Evolutionary conservation across 2,329 filamentous ascomycete genomes (phyloP).

Genomic region (Epichloe hybrida): DNA sequence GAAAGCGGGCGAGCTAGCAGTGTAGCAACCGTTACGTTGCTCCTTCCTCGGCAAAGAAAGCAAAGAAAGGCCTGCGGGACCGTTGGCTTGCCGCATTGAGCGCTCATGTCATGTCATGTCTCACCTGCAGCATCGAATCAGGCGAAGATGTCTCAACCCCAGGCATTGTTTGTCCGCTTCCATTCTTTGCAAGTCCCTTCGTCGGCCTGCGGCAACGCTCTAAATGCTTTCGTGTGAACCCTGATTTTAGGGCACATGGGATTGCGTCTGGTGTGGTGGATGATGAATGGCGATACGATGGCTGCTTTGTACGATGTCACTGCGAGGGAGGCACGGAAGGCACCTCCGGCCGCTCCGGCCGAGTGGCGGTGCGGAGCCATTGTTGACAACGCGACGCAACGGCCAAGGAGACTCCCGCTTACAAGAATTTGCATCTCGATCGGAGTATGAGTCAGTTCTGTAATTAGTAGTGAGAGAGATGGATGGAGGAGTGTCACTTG

Average conservation of each 20-base stretch:
- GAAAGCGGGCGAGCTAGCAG: slow-evolving; percentile 1
- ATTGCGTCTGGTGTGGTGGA: background rate
- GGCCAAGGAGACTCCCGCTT: background rate
- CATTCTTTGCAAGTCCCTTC: background rate
- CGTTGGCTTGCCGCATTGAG: background rate
- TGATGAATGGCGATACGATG: background rate
- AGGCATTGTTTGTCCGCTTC: background rate
- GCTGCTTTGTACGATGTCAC: background rate
- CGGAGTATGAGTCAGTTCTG: too few relatives aligned
- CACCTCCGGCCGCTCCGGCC: background rate
- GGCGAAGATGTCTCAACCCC: background rate
- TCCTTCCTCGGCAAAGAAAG: background rate
- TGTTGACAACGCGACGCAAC: background rate
- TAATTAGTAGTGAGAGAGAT: too few relatives aligned
- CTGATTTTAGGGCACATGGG: background rate
- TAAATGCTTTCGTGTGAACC: background rate
- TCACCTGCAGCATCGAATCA: background rate
- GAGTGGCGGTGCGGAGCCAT: background rate
- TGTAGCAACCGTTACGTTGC: background rate
- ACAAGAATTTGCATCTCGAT: background rate
- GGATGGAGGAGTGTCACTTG: too few relatives aligned
- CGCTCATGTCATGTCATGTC: background rate
- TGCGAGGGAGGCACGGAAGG: background rate
- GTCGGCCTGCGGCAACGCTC: background rate
- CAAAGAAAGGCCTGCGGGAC: background rate